Percentiles rank a stretch among this genome's conserved stretches.
Evolutionary conservation across 371 early-diverging fungal genomes (phyloP).

Genomic region (Apophysomyces ossiformis): DNA sequence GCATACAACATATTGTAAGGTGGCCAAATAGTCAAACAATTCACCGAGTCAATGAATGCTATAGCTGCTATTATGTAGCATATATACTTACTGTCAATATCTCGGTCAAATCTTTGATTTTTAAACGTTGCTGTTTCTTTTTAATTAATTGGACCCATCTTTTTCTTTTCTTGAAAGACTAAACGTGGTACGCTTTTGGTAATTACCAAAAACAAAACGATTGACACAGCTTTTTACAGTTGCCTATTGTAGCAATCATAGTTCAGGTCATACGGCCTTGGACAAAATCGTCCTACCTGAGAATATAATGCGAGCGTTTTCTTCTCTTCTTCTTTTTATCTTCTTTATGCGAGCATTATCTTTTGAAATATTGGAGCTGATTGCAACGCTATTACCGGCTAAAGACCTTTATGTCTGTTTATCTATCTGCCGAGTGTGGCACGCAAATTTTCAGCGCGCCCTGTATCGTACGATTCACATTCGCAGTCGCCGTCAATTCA

Average conservation of each 20-base stretch:
- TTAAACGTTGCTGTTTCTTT: too few species aligned
- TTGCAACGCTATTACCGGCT: background rate
- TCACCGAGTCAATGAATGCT: too few species aligned
- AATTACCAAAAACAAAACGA: too few species aligned
- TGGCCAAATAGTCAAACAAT: too few species aligned
- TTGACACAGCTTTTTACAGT: too few species aligned
- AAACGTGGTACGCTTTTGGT: too few species aligned
- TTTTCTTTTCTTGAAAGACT: too few species aligned
- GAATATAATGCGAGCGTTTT: background rate
- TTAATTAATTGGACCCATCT: too few species aligned
- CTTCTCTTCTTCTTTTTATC: background rate
- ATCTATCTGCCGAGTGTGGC: background rate
- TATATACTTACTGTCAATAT: too few species aligned
- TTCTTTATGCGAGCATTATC: background rate
- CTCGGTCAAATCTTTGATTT: too few species aligned
- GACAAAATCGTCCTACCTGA: background rate
- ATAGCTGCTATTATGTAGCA: too few species aligned
- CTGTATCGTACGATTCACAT: constrained; percentile 2
- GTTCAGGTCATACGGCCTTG: constrained; percentile 2
- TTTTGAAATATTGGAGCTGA: constrained; percentile 2
- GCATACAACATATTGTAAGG: too few species aligned
- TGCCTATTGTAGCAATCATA: background rate
- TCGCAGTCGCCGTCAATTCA: background rate
- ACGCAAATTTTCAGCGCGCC: background rate
- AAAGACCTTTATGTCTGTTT: background rate